phyloP scores from a whole-genome alignment of 305 asterid species.

The Fraxinus nigra region DNA sequence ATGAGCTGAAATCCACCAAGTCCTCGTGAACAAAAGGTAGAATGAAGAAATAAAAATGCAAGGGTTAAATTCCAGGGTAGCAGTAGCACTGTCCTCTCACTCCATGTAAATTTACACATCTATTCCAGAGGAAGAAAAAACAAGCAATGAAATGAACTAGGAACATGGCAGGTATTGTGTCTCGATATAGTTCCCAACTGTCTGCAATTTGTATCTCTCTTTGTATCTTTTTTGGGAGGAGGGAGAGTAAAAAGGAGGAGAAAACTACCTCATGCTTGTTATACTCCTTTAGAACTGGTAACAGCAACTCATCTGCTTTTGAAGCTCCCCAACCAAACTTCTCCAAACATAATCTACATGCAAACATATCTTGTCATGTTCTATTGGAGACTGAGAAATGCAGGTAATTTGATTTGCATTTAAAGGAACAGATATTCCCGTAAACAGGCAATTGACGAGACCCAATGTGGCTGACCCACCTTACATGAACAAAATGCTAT shows the following conservation, averaged over 20 bases:
- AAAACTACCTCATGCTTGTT: conserved; percentile 78
- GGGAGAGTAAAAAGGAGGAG: conserved; percentile 13
- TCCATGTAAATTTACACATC: neutral
- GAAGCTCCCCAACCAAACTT: conserved; percentile 82
- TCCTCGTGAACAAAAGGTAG: neutral
- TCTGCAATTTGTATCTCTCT: neutral
- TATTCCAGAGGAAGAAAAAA: neutral
- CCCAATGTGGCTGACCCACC: neutral
- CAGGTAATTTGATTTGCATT: conserved; percentile 3
- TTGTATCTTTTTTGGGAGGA: neutral
- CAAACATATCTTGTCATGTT: conserved; percentile 19
- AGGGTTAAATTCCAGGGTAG: neutral
- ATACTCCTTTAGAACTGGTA: conserved; percentile 86
- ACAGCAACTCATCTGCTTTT: conserved; percentile 81
- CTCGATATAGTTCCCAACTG: neutral
- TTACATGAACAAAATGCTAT: neutral
- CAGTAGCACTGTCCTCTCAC: neutral
- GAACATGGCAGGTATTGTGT: neutral
- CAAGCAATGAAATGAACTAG: neutral
- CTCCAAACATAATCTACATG: conserved; percentile 85
- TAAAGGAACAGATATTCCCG: neutral
- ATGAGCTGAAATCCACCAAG: neutral
- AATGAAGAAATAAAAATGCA: neutral
- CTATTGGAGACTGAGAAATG: neutral
- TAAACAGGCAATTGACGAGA: neutral